Evolutionary conservation across 73 alveolate species (phyloP), one percentile per base, ranked within the genome.

Genomic region (Paramecium pentaurelia): DNA sequence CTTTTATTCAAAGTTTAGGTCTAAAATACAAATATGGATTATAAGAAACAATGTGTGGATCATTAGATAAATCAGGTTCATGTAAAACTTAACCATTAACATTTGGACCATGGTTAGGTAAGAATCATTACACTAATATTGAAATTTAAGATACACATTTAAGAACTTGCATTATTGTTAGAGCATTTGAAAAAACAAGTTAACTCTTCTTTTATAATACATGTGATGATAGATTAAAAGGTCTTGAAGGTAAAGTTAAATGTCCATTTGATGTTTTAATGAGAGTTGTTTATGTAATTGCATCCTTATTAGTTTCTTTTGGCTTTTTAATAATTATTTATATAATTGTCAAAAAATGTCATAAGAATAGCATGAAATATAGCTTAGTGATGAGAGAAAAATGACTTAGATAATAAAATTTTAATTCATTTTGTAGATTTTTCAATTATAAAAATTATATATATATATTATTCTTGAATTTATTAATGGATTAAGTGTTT

Each of bases 61-160:
- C 91, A 4, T 20, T 80, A 27, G 77, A 80, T 42, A 80, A 80
- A 28, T 20, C 91, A 27, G 77, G 91, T 20, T 80, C 77, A 9
- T 44, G 77, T 20, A 80, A 80, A 30, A 45, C 51, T 77, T n/a
- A 25, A 11, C 27, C 73, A 45, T 38, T 77, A 45, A 77, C 90
- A 2, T 80, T 80, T 80, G 91, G 77, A 11, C 91, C 77, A 1
- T 44, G 91, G 91, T 45, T 80, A 18, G 77, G 91, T 4, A 42
- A 28, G 45, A 36, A 49, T 42, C 91, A 80, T 47, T 80, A 45
- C 27, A 44, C 77, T 10, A 44, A 80, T 80, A 64, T 80, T 32
- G 42, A 18, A 45, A 64, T 80, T 20, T 47, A 45, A 42, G 91
- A 80, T 47, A 12, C 71, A 16, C 18, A 44, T 20, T 14, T 42